Evolutionary conservation across 179 eudicot genomes (phyloP).

Genomic region (Beta macrorhiza): DNA sequence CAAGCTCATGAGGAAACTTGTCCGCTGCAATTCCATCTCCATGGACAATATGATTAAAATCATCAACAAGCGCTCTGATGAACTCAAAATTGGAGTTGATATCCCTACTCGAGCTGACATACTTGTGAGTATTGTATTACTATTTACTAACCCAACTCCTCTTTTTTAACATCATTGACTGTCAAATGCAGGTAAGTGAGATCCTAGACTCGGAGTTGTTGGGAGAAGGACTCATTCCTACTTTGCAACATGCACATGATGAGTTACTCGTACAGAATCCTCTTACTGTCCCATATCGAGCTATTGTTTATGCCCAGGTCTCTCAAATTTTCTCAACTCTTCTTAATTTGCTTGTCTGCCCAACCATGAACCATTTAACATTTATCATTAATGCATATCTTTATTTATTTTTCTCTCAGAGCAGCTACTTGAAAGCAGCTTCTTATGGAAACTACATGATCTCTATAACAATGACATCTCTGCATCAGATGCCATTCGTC

Average conservation of each 20-base stretch:
- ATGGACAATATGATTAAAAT: slow-evolving; percentile 59
- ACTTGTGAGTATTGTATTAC: slow-evolving; percentile 53
- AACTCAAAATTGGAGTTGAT: slow-evolving; percentile 65
- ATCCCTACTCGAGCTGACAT: slow-evolving; percentile 67
- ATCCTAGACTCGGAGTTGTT: slow-evolving; percentile 88
- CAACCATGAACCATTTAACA: too few species aligned
- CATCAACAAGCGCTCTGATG: slow-evolving; percentile 86
- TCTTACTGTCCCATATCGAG: slow-evolving; percentile 69
- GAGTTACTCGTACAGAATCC: slow-evolving; percentile 66
- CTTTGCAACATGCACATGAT: slow-evolving; percentile 91
- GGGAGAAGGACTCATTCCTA: slow-evolving; percentile 90
- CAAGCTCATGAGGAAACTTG: slow-evolving; percentile 72
- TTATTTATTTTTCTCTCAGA: slow-evolving; percentile 10
- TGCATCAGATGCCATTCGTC: slow-evolving; percentile 60
- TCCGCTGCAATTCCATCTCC: slow-evolving; percentile 60
- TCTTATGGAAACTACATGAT: slow-evolving; percentile 69
- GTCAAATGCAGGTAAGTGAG: slow-evolving; percentile 69
- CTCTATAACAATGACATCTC: slow-evolving; percentile 49
- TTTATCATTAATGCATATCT: background rate
- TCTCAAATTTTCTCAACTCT: too few species aligned
- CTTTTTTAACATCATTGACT: background rate
- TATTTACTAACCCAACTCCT: background rate
- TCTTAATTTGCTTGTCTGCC: slow-evolving; percentile 1
- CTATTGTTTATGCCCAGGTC: slow-evolving; percentile 81
- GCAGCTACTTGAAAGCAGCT: slow-evolving; percentile 79